Base-by-base conservation (phyloP, 2,329 filamentous ascomycete species). In the Fusarium torulosum region DNA sequence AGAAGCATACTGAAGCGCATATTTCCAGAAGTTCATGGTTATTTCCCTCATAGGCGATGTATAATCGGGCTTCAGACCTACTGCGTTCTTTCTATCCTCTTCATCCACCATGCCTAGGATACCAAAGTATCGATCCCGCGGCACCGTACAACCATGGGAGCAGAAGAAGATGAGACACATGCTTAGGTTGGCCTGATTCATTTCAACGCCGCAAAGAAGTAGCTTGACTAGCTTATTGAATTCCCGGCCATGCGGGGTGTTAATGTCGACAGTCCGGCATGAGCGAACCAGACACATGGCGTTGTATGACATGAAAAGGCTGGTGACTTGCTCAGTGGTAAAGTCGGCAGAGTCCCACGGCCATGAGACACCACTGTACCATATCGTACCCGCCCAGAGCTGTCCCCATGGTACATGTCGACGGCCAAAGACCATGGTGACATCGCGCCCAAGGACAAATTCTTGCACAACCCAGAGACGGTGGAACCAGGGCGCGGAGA, bases 401-500 rank as follows among this genome's bases (percentile, higher is more conserved):
- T 23, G 35, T 5, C 58, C 42, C 61, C 61, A 63, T 3, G 52
- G 14, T 0, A 64, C 8, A 6, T 14, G 15, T 14, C 42, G 41
- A 11, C 19, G 61, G 1, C 59, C 61, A 6, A 64, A 11, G 9
- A 64, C 3, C 52, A 64, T 52, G 10, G 15, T 13, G 4, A 44
- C 59, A 14, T 64, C 20, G 0, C 59, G 61, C 1, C 42, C 59
- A 4, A 64, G 61, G 10, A 64, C 25, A n/a, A 64, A 64, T 14
- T 64, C 61, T 21, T 64, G 61, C 3, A 64, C 25, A 10, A 64
- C 47, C 61, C 61, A 63, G 3, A 64, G 25, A 31, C 59, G 61
- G 9, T 41, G 42, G 7, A 64, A 63, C 61, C 59, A 64, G n/a
- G 52, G 37, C 7, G 33, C 19, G 2, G 38, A 49, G 2, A 58